phyloP scores from a whole-genome alignment of 345 rosid genomes.

The Dipteronia sinensis region DNA sequence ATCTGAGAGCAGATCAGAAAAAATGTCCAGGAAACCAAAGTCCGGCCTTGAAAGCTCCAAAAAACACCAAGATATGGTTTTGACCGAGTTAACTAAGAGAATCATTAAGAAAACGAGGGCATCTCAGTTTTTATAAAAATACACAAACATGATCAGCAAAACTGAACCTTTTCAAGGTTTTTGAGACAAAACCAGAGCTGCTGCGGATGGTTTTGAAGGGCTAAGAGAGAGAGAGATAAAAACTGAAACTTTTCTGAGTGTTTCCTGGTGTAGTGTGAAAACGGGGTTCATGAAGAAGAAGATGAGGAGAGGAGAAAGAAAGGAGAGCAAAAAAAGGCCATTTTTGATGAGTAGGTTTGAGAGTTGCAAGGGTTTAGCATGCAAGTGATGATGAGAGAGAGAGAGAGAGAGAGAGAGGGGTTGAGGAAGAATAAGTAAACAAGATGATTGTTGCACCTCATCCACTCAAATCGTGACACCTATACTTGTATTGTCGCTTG shows the following conservation, averaged over 20 bases:
- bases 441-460: no score
- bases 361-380: conserved; percentile 47
- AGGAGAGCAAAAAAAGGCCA: conserved; percentile 28
- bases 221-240: conserved; percentile 35
- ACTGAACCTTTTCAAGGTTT: conserved; percentile 7
- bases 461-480: no score
- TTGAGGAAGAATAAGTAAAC: no score
- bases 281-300: conserved; percentile 20
- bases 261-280: conserved; percentile 13
- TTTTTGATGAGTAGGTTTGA: conserved; percentile 33
- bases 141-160: conserved; percentile 1
- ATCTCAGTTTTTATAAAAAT: conserved; percentile 27
- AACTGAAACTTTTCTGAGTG: conserved; percentile 17
- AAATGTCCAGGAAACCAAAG: conserved; percentile 44
- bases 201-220: conserved; percentile 23
- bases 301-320: conserved; percentile 21
- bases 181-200: neutral
- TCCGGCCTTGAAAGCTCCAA: conserved; percentile 51
- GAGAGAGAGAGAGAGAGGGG: conserved; percentile 13
- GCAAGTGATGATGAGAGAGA: conserved; percentile 40
- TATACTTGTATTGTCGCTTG: no score
- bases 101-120: conserved; percentile 50
- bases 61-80: conserved; percentile 49
- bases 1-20: conserved; percentile 56
- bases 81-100: conserved; percentile 52